phyloP scores from a whole-genome alignment of 2,329 filamentous ascomycete genomes.

The Sporothrix euskadiensis region DNA sequence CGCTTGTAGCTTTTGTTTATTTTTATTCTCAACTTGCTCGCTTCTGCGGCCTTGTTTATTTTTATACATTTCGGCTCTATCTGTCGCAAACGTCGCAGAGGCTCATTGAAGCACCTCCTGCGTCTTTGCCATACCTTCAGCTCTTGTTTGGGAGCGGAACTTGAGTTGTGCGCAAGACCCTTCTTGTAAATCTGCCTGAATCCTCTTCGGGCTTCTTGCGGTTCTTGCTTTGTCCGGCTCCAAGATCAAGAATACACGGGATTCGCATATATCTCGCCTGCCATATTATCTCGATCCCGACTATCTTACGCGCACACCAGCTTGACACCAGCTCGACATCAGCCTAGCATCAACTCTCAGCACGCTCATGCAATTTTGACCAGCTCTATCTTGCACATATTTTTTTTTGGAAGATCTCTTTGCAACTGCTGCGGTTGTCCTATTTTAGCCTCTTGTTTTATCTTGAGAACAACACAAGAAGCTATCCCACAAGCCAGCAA shows the following conservation, averaged over 20 bases:
- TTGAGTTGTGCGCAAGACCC: background rate
- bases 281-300: background rate
- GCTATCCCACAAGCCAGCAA: background rate
- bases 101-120: background rate
- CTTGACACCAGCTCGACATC: background rate
- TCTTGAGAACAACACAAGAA: background rate
- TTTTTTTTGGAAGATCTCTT: background rate
- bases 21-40: constrained; percentile 1
- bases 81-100: background rate
- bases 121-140: background rate
- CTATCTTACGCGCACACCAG: background rate
- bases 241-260: background rate
- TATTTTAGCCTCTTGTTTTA: constrained; percentile 2
- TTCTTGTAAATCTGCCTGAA: constrained; percentile 16
- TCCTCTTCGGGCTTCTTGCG: background rate
- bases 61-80: background rate
- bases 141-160: background rate
- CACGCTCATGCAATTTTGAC: background rate
- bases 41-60: background rate
- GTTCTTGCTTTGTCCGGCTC: background rate
- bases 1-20: background rate
- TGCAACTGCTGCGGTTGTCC: background rate
- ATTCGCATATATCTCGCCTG: background rate
- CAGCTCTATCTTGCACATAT: background rate
- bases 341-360: constrained; percentile 6